phyloP scores from a whole-genome alignment of 805 yeast genomes.

The Ogataea neopini region DNA sequence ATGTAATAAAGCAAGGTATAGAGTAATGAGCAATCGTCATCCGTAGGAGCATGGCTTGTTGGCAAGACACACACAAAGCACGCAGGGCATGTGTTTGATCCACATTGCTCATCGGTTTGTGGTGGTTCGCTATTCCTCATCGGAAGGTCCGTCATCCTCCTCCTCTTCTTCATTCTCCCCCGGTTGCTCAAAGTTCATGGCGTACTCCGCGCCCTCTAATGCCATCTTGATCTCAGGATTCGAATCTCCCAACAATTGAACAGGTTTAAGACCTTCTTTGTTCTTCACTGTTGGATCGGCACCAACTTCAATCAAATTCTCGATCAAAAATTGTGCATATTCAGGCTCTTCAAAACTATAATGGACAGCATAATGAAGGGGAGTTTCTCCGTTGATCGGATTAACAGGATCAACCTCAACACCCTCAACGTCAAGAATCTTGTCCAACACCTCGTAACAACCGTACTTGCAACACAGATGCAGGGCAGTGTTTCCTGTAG shows the following conservation, averaged over 20 bases:
- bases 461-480: slow-evolving; percentile 85
- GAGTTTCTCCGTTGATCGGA: slow-evolving; percentile 76
- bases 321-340: slow-evolving; percentile 75
- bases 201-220: slow-evolving; percentile 83
- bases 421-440: slow-evolving; percentile 81
- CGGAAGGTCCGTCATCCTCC: slow-evolving; percentile 38
- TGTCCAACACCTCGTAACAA: slow-evolving; percentile 81
- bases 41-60: no score
- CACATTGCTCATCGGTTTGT: no score
- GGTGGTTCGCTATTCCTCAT: slow-evolving; percentile 22
- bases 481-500: slow-evolving; percentile 77
- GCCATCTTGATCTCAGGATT: slow-evolving; percentile 58
- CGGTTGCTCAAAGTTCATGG: slow-evolving; percentile 45
- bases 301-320: slow-evolving; percentile 87
- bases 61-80: no score
- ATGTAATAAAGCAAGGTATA: background rate
- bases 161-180: slow-evolving; percentile 40
- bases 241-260: slow-evolving; percentile 58
- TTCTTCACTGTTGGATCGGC: slow-evolving; percentile 71
- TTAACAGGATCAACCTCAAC: slow-evolving; percentile 85
- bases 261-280: slow-evolving; percentile 68
- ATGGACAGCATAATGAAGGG: slow-evolving; percentile 81
- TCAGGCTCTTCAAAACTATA: slow-evolving; percentile 81
- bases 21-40: no score
- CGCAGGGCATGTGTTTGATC: no score